A percentile compares a stretch with the other conserved stretches of the same genome.
phyloP scores from a whole-genome alignment of 2,329 filamentous ascomycete species.

The Hypomyces rosellus region DNA sequence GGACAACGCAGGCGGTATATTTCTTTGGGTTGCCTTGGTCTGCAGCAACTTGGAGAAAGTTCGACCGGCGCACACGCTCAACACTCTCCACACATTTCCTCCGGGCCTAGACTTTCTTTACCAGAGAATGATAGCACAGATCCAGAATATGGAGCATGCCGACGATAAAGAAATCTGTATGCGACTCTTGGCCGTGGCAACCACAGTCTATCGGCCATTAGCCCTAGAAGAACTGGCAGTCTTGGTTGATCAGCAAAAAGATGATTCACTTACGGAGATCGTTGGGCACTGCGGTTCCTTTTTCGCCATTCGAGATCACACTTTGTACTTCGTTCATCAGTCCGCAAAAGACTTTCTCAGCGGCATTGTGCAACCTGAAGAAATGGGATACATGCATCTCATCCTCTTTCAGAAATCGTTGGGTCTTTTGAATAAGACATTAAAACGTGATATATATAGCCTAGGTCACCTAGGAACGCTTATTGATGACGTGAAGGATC shows the following conservation, averaged over 20 bases:
- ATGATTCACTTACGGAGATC: constrained; percentile 19
- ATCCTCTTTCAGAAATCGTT: neutral
- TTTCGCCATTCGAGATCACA: constrained; percentile 24
- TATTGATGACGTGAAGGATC: constrained; percentile 3
- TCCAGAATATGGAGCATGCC: constrained; percentile 20
- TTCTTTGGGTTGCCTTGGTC: constrained; percentile 18
- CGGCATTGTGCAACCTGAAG: too few relatives aligned
- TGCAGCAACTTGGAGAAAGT: constrained; percentile 10
- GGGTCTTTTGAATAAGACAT: constrained; percentile 7
- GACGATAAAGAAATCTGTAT: constrained; percentile 24
- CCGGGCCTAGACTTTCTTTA: constrained; percentile 31
- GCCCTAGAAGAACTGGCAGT: constrained; percentile 25
- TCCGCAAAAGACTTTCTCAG: constrained; percentile 40
- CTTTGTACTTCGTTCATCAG: constrained; percentile 34
- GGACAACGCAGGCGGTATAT: constrained; percentile 29
- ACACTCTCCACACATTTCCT: constrained; percentile 23
- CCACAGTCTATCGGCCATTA: constrained; percentile 30
- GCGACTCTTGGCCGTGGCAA: constrained; percentile 26
- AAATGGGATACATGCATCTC: neutral
- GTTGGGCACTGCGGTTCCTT: constrained; percentile 33
- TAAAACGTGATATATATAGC: constrained; percentile 18
- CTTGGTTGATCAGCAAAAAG: constrained; percentile 6
- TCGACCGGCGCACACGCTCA: constrained; percentile 10
- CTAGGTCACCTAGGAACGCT: constrained; percentile 13
- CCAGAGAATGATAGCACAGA: constrained; percentile 29